phyloP scores from a whole-genome alignment of 768 basidiomycete genomes.

The Pisolithus tinctorius region DNA sequence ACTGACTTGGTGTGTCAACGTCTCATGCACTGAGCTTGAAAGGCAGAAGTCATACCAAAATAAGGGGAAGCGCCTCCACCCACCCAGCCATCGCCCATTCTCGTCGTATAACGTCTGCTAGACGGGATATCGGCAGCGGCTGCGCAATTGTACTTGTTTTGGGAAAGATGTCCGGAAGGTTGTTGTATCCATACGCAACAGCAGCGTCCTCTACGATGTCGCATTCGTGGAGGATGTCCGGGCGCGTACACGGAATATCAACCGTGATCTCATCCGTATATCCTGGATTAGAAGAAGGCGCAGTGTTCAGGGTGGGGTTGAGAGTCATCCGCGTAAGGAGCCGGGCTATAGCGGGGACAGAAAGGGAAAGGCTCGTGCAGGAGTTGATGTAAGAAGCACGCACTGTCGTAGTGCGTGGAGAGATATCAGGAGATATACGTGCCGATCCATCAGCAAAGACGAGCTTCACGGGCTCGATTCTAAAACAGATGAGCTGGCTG shows the following conservation, averaged over 20 bases:
- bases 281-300: conserved; percentile 20
- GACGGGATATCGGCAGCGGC: conserved; percentile 80
- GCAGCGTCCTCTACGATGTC: conserved; percentile 98
- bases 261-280: conserved; percentile 62
- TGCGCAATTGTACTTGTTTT: conserved; percentile 92
- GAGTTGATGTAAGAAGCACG: conserved; percentile 92
- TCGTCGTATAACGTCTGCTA: conserved; percentile 79
- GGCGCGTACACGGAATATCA: conserved; percentile 86
- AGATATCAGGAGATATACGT: conserved; percentile 75
- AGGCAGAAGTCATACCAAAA: conserved; percentile 54
- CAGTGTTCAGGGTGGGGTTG: conserved; percentile 43
- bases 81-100: conserved; percentile 96
- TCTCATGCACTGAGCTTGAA: conserved; percentile 5
- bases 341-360: conserved; percentile 54
- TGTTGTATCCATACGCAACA: conserved; percentile 97
- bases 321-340: conserved; percentile 86
- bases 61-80: conserved; percentile 92
- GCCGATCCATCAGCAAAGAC: conserved; percentile 70
- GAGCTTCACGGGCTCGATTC: conserved; percentile 90
- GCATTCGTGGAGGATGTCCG: conserved; percentile 96
- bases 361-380: conserved; percentile 80
- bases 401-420: conserved; percentile 62
- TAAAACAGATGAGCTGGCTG: conserved; percentile 23
- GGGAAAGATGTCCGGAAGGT: conserved; percentile 88
- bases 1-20: conserved; percentile 40